Evolutionary conservation across 2,329 filamentous ascomycete genomes (phyloP), one percentile per base, ranked within the genome.

Genomic region (Remersonia thermophila): DNA sequence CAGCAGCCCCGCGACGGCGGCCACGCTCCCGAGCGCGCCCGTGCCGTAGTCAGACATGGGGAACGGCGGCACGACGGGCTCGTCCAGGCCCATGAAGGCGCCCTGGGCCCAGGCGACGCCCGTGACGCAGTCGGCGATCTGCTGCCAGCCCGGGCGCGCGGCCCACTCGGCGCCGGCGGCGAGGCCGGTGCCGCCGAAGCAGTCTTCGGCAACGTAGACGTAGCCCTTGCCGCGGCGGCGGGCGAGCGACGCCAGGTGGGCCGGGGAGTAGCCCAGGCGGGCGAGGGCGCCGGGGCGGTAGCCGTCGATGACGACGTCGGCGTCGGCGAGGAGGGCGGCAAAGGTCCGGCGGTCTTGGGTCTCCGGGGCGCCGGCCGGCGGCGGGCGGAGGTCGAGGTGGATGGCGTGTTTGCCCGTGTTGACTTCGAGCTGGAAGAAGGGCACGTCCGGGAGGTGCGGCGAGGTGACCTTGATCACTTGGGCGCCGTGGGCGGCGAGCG

Each of bases 401-500:
- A 67, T 65, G 1, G 75, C 67, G 44, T 77, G 77, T 52, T 84
- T 84, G 16, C 80, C 80, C 50, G 77, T 73, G 51, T 83, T 83
- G 10, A 77, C 73, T 45, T 83, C 79, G 1, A 82, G 69, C 47
- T 83, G 78, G 55, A 82, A 82, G 55, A 80, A 79, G 0, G 77
- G 76, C 2, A 83, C 74, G 41, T 83, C 80, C 4, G 73, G 71
- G n/a, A 85, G 63, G 31, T 72, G 61, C 0, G 76, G 70, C 7
- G 73, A 74, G 3, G 79, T 84, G 31, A 85, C 65, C 48, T 83
- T 81, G 45, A 86, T 65, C 1, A 86, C 80, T 36, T 78, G 71
- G 7, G 81, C 81, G 2, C 82, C 82, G 51, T 84, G 79, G 43
- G 83, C 80, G n/a, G 77, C 79, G 0, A 86, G 66, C 2, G 76